Percentiles rank a stretch among this genome's conserved stretches.
Conservation (phyloP, 352 stramenopile species). For the Nothophytophthora sp. region DNA sequence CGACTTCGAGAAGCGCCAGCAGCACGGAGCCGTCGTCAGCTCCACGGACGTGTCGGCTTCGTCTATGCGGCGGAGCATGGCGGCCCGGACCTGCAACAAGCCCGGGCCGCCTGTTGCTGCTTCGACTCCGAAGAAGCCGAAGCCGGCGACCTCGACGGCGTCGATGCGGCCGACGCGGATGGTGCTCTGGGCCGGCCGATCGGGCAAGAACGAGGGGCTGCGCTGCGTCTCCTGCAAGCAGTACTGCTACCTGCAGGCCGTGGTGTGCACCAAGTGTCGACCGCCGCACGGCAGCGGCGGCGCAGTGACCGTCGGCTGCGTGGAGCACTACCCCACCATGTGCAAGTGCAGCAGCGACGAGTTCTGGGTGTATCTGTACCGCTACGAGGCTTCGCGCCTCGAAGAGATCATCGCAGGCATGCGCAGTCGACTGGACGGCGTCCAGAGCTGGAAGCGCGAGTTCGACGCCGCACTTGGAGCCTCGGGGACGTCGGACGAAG, state of each 20-base stretch:
- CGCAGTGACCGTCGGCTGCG: constrained; percentile 51
- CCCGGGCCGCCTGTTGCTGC: too few relatives aligned
- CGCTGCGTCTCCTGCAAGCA: constrained; percentile 80
- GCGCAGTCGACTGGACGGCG: constrained; percentile 27
- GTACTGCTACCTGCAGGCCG: constrained; percentile 86
- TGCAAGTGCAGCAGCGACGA: constrained; percentile 66
- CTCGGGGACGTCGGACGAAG: neutral
- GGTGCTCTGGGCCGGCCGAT: constrained; percentile 82
- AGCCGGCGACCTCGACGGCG: constrained; percentile 17
- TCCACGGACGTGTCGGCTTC: constrained; percentile 16
- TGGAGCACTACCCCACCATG: constrained; percentile 76
- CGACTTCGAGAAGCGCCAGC: constrained; percentile 41
- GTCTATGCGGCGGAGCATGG: constrained; percentile 33
- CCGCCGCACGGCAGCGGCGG: constrained; percentile 35
- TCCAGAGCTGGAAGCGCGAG: constrained; percentile 44
- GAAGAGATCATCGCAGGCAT: constrained; percentile 37
- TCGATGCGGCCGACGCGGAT: constrained; percentile 57
- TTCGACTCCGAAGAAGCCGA: constrained; percentile 28
- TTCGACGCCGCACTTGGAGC: constrained; percentile 24
- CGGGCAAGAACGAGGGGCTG: constrained; percentile 73
- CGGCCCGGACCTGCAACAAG: constrained; percentile 28
- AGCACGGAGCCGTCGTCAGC: constrained; percentile 4
- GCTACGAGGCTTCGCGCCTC: constrained; percentile 46
- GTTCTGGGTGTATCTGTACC: constrained; percentile 67
- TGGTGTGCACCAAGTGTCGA: constrained; percentile 76